Percentiles rank a stretch among this genome's conserved stretches.
Evolutionary conservation across 2,329 filamentous ascomycete genomes (phyloP).

Genomic region (Sporothrix schenckii): DNA sequence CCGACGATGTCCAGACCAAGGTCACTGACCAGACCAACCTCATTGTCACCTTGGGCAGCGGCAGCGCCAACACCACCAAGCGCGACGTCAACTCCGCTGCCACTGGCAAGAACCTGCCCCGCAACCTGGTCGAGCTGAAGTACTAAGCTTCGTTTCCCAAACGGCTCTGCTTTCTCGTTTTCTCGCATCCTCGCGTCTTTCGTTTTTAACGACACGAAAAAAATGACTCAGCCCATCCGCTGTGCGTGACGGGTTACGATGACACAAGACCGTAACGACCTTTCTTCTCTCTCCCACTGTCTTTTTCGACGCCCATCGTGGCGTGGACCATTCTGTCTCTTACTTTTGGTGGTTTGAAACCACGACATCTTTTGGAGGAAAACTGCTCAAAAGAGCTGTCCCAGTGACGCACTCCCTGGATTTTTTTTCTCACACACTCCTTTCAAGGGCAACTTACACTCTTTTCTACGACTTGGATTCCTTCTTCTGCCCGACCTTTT

Average conservation of each 20-base stretch:
- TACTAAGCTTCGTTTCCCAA: slow-evolving; percentile 27
- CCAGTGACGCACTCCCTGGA: slow-evolving; percentile 6
- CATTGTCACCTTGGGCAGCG: slow-evolving; percentile 41
- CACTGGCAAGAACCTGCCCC: slow-evolving; percentile 33
- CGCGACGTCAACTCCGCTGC: slow-evolving; percentile 28
- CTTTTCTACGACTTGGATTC: slow-evolving; percentile 8
- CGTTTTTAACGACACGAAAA: slow-evolving; percentile 19
- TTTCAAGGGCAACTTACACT: slow-evolving; percentile 25
- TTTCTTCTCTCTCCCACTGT: neutral
- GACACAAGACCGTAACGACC: slow-evolving; percentile 6
- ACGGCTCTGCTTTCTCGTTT: neutral
- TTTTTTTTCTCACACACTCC: neutral
- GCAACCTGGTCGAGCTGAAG: slow-evolving; percentile 37
- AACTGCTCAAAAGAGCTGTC: neutral
- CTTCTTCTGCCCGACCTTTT: slow-evolving; percentile 25
- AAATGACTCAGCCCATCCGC: slow-evolving; percentile 25
- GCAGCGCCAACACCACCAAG: slow-evolving; percentile 32
- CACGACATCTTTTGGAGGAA: slow-evolving; percentile 3
- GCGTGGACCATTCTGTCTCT: slow-evolving; percentile 9
- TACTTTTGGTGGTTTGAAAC: slow-evolving; percentile 28
- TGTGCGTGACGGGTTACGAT: slow-evolving; percentile 30
- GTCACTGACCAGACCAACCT: slow-evolving; percentile 43
- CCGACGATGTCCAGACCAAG: slow-evolving; percentile 49
- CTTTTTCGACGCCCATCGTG: neutral
- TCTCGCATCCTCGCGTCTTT: slow-evolving; percentile 18